phyloP scores from a whole-genome alignment of 2,329 filamentous ascomycete species.

The Cordyceps fumosorosea region DNA sequence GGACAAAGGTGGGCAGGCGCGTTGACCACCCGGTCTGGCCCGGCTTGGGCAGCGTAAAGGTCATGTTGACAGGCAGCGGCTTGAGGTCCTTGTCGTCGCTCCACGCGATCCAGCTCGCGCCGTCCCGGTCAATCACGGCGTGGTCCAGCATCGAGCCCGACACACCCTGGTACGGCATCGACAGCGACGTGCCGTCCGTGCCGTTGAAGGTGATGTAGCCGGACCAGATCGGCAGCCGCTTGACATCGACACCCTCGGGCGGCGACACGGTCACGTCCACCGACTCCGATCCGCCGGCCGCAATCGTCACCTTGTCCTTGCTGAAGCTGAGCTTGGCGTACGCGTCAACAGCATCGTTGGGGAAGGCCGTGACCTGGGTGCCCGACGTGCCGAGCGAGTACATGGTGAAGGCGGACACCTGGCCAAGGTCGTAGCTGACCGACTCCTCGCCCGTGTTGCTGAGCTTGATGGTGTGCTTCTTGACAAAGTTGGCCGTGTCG shows the following conservation, averaged over 20 bases:
- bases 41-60: slow-evolving; percentile 35
- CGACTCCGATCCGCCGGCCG: slow-evolving; percentile 34
- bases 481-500: slow-evolving; percentile 51
- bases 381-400: slow-evolving; percentile 38
- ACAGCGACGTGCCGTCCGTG: slow-evolving; percentile 29
- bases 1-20: slow-evolving; percentile 33
- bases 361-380: slow-evolving; percentile 36
- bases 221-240: slow-evolving; percentile 34
- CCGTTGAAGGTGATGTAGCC: slow-evolving; percentile 36
- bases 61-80: slow-evolving; percentile 27
- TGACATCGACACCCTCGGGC: slow-evolving; percentile 27
- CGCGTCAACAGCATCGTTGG: slow-evolving; percentile 35
- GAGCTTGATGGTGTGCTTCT: slow-evolving; percentile 46
- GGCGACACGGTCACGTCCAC: slow-evolving; percentile 40
- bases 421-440: slow-evolving; percentile 45
- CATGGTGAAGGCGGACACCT: slow-evolving; percentile 44
- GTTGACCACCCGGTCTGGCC: slow-evolving; percentile 28
- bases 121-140: slow-evolving; percentile 25
- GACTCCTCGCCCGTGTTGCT: slow-evolving; percentile 44
- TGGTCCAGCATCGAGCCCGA: slow-evolving; percentile 26
- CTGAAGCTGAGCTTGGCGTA: slow-evolving; percentile 38
- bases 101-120: slow-evolving; percentile 27
- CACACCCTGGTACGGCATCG: slow-evolving; percentile 35
- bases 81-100: slow-evolving; percentile 26
- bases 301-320: slow-evolving; percentile 36